A percentile compares a stretch with the other conserved stretches of the same genome.
Conservation (phyloP, 1,284 basidiomycete species). For the Vanrija pseudolonga region DNA sequence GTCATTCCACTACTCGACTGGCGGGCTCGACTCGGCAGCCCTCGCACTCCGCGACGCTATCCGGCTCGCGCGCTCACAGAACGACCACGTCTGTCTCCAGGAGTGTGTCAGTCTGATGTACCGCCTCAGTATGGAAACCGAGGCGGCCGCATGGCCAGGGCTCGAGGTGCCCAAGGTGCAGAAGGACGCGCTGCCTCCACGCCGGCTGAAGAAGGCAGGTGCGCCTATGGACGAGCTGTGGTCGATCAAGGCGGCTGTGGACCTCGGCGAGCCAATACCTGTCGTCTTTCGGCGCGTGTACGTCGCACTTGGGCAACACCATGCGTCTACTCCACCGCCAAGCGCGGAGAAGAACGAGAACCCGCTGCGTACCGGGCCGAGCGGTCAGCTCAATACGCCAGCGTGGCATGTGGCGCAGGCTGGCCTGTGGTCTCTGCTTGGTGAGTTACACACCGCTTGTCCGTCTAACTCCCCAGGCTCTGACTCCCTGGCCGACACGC, state of each 20-base stretch:
- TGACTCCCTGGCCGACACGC: constrained; percentile 28
- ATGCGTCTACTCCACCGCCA: neutral
- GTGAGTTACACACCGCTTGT: constrained; percentile 3
- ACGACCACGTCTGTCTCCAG: constrained; percentile 41
- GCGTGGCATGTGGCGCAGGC: constrained; percentile 41
- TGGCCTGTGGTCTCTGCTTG: constrained; percentile 35
- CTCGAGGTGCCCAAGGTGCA: constrained; percentile 20
- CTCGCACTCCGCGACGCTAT: constrained; percentile 46
- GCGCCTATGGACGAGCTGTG: constrained; percentile 45
- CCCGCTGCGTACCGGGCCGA: constrained; percentile 2
- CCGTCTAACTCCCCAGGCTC: constrained; percentile 21
- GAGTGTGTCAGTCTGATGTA: constrained; percentile 37
- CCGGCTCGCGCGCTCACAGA: constrained; percentile 38
- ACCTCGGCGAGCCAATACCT: constrained; percentile 44
- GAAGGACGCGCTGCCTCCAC: constrained; percentile 15
- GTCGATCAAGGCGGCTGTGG: constrained; percentile 40
- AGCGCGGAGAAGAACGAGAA: neutral
- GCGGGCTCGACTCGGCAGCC: constrained; percentile 35
- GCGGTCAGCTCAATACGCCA: constrained; percentile 21
- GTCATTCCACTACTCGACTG: constrained; percentile 41
- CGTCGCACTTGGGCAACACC: constrained; percentile 20
- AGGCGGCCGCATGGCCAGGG: constrained; percentile 7
- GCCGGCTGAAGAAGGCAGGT: constrained; percentile 19
- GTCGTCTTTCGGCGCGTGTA: constrained; percentile 39
- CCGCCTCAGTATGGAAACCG: constrained; percentile 25